These are phyloP conservation scores for Acer negundo DNA, from an alignment of 345 rosid species.

Conservation along the genomic window DNA sequence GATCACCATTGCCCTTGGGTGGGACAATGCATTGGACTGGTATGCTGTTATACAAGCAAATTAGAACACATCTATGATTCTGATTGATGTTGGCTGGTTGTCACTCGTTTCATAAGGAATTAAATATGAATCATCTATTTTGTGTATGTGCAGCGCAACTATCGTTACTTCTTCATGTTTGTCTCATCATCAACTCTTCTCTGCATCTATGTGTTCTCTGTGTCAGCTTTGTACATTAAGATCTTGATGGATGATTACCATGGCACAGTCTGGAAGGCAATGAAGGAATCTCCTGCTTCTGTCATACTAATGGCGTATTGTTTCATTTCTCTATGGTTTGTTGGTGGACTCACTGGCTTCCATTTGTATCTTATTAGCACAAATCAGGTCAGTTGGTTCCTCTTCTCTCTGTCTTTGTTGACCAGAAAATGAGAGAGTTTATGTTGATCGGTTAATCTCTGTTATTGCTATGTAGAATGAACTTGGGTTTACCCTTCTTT, in stretches of 20 bases:
- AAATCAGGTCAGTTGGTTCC: slow-evolving; percentile 68
- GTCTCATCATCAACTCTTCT: slow-evolving; percentile 87
- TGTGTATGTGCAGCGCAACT: slow-evolving; percentile 78
- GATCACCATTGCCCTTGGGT: slow-evolving; percentile 99
- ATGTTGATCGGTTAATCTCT: background rate
- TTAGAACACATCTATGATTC: background rate
- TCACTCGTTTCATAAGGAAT: background rate
- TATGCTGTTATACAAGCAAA: slow-evolving; percentile 37
- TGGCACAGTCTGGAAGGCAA: slow-evolving; percentile 80
- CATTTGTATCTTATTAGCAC: slow-evolving; percentile 88
- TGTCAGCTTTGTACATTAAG: slow-evolving; percentile 84
- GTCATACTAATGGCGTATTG: slow-evolving; percentile 80
- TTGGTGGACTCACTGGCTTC: slow-evolving; percentile 93
- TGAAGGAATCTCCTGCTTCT: slow-evolving; percentile 88
- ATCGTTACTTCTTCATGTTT: slow-evolving; percentile 95
- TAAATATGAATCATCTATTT: too few relatives aligned
- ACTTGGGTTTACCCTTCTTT: background rate
- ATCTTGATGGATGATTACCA: slow-evolving; percentile 70
- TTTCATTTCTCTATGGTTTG: slow-evolving; percentile 91
- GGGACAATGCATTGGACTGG: slow-evolving; percentile 98
- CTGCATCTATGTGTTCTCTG: slow-evolving; percentile 83
- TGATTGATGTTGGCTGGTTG: background rate
- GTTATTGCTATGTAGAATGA: slow-evolving; percentile 10
- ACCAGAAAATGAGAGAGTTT: background rate
- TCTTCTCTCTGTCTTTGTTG: slow-evolving; percentile 2